phyloP scores from a whole-genome alignment of 2,329 filamentous ascomycete species.

The Cladophialophora yegresii region DNA sequence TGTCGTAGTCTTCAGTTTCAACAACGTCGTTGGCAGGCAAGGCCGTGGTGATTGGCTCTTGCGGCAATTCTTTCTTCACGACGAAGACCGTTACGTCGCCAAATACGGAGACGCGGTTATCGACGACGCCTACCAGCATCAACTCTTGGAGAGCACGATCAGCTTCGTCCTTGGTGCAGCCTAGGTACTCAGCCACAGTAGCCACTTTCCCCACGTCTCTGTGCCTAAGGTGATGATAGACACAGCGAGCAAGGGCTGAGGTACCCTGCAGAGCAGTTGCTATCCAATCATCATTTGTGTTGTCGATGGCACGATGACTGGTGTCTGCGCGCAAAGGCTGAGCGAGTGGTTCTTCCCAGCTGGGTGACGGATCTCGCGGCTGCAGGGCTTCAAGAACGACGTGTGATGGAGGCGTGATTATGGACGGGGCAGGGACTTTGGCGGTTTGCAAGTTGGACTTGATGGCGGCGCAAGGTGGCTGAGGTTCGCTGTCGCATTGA shows the following conservation, averaged over 20 bases:
- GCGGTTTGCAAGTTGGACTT: background rate
- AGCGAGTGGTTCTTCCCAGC: background rate
- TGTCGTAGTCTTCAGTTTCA: background rate
- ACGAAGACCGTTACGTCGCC: rapidly evolving
- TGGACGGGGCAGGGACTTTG: background rate
- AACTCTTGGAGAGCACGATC: background rate
- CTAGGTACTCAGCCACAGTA: background rate
- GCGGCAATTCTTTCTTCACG: background rate
- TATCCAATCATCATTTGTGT: background rate
- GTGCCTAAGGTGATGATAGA: background rate
- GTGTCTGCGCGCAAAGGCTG: background rate
- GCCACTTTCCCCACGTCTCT: too few relatives aligned
- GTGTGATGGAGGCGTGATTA: background rate
- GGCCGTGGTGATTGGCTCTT: background rate
- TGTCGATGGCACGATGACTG: background rate
- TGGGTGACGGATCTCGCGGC: background rate
- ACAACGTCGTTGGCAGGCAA: background rate
- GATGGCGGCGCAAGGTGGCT: background rate
- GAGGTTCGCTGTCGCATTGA: background rate
- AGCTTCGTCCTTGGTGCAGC: background rate
- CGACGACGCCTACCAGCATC: background rate
- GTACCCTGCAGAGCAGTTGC: background rate
- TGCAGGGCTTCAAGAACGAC: background rate
- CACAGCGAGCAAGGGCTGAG: conserved; percentile 3
- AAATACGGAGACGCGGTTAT: background rate